Evolutionary conservation across 495 filamentous ascomycete species (phyloP).

Genomic region (Aspergillus diversus): DNA sequence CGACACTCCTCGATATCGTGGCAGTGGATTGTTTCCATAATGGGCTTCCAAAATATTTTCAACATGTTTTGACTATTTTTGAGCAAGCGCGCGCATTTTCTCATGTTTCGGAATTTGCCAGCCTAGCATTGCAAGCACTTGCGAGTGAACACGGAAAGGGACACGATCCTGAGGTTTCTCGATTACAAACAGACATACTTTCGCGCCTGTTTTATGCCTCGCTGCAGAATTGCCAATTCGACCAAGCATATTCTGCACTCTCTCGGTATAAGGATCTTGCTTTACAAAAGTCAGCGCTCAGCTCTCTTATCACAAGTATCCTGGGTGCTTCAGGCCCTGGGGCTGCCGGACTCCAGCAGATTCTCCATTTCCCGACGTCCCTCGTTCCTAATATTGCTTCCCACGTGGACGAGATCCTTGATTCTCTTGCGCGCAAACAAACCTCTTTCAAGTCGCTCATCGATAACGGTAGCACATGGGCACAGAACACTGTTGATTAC

Average conservation of each 20-base stretch:
- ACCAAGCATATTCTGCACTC: slow-evolving; percentile 80
- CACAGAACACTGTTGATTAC: slow-evolving; percentile 52
- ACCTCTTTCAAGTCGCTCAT: slow-evolving; percentile 39
- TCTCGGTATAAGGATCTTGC: slow-evolving; percentile 68
- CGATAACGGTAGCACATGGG: slow-evolving; percentile 36
- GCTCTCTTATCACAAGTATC: slow-evolving; percentile 73
- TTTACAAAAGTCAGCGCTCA: slow-evolving; percentile 62
- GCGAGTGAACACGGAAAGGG: slow-evolving; percentile 46
- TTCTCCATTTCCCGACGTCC: slow-evolving; percentile 67
- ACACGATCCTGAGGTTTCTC: slow-evolving; percentile 41
- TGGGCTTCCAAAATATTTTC: slow-evolving; percentile 82
- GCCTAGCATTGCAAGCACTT: slow-evolving; percentile 71
- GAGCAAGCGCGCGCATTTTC: slow-evolving; percentile 74
- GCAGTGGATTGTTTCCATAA: slow-evolving; percentile 73
- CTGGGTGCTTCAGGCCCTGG: slow-evolving; percentile 65
- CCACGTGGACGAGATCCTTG: slow-evolving; percentile 76
- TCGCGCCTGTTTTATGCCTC: slow-evolving; percentile 81
- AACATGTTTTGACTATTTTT: slow-evolving; percentile 81
- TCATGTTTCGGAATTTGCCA: slow-evolving; percentile 82
- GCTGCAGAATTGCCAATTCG: slow-evolving; percentile 73
- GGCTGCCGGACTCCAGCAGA: slow-evolving; percentile 52
- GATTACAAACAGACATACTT: slow-evolving; percentile 66
- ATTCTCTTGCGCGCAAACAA: slow-evolving; percentile 51
- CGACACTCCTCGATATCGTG: slow-evolving; percentile 69
- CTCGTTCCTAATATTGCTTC: slow-evolving; percentile 71